Evolutionary conservation across 164 flowering plant species (phyloP), one percentile per base, ranked within the genome.

Genomic region (Warburgia ugandensis): DNA sequence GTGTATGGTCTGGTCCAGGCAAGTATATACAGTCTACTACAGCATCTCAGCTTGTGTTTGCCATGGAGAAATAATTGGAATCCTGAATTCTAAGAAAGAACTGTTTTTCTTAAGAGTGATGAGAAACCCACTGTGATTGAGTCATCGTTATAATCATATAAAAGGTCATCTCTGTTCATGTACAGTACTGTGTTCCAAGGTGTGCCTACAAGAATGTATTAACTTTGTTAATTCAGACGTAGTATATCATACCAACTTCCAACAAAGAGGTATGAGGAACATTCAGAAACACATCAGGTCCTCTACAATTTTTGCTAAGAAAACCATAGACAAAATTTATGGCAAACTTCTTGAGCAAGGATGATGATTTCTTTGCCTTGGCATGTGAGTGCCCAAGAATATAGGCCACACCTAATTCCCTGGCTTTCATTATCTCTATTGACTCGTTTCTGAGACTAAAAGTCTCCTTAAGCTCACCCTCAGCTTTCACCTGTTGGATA

Each of bases 181-280:
- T n/a, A n/a, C n/a, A n/a, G n/a, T n/a, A n/a, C n/a, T n/a, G n/a
- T n/a, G n/a, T n/a, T n/a, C n/a, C n/a, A n/a, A n/a, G n/a, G n/a
- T n/a, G n/a, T n/a, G n/a, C n/a, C n/a, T n/a, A n/a, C n/a, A n/a
- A n/a, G n/a, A n/a, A n/a, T n/a, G n/a, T n/a, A n/a, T n/a, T n/a
- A n/a, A n/a, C n/a, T n/a, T n/a, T n/a, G n/a, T n/a, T n/a, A n/a
- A n/a, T n/a, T n/a, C n/a, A 76, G 45, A 81, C 84, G 42, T 77
- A 61, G 55, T 77, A 79, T 49, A 77, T 50, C 84, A 79, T 77
- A 16, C 85, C 85, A 37, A 82, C 90, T 62, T 76, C 81, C 9
- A 82, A 66, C 56, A 77, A 31, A 35, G 77, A 75, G 17, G 78
- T 65, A 39, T 70, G 81, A 52, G 83, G 81, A 48, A 79, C 72